A percentile compares a stretch with the other conserved stretches of the same genome.
Conservation (phyloP, 192 early-diverging fungal genomes). For the Endogone sp. region DNA sequence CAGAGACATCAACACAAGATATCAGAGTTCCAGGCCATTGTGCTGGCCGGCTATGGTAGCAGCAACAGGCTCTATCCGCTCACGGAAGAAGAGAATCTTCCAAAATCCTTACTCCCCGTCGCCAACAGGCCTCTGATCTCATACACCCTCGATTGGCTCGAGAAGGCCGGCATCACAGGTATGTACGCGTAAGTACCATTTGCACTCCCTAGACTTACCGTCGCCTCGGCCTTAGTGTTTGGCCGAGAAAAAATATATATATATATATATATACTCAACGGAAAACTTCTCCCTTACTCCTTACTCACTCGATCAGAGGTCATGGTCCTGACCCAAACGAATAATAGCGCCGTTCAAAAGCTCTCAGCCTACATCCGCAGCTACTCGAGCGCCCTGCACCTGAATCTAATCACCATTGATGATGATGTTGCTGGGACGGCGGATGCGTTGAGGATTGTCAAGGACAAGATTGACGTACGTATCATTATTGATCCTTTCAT, state of each 20-base stretch:
- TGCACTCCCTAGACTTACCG: too few relatives aligned
- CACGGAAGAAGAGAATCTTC: conserved; percentile 75
- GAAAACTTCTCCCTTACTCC: neutral
- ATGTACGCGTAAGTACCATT: too few relatives aligned
- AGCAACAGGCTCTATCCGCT: conserved; percentile 68
- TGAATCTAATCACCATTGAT: conserved; percentile 59
- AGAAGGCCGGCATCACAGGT: conserved; percentile 69
- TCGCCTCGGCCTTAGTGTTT: too few relatives aligned
- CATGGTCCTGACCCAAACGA: conserved; percentile 65
- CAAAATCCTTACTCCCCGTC: conserved; percentile 92
- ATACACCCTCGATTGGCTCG: conserved; percentile 93
- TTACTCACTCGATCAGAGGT: conserved; percentile 50
- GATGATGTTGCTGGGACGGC: conserved; percentile 74
- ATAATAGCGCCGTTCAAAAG: conserved; percentile 59
- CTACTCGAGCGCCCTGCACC: conserved; percentile 59
- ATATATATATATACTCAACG: neutral
- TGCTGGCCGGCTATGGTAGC: conserved; percentile 60
- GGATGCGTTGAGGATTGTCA: conserved; percentile 75
- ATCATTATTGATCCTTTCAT: neutral
- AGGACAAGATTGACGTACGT: conserved; percentile 79
- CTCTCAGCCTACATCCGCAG: conserved; percentile 56
- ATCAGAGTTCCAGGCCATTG: conserved; percentile 63
- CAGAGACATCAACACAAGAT: too few relatives aligned
- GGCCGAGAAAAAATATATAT: conserved; percentile 1
- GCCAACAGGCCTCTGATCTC: conserved; percentile 94